Base-by-base conservation (phyloP, 257 asterid species). In the Haberlea rhodopensis region DNA sequence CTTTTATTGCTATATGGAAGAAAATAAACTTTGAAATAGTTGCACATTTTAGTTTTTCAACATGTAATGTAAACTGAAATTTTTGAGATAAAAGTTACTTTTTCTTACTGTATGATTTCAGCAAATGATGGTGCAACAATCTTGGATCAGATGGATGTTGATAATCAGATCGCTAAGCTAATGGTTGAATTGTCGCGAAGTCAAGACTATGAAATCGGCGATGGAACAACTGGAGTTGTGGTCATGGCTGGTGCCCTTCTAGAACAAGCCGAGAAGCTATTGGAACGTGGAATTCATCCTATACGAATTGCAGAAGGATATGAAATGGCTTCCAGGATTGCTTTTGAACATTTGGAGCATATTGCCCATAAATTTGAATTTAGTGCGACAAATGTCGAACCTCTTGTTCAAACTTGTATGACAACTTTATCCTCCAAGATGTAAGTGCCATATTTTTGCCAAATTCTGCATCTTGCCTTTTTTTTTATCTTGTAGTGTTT, bases 81-180 rank as follows among this genome's bases (percentile, higher is more conserved):
- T 22, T 51, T 11, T 60, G 18, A 4, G 10, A 16, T 53, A 15
- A 48, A 63, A 25, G n/a, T 8, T 64, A 48, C n/a, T 67, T 19
- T 67, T n/a, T n/a, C 52, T 29, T 28, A 71, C 22, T 37, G n/a
- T 66, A 29, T 62, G 40, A 55, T 81, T 63, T 62, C n/a, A 89
- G 99, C 99, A 26, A 92, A 89, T 72, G 99, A 92, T 43, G 99
- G 99, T 56, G 99, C 99, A 5, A 89, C 99, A 31, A 89, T 92
- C 78, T 80, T 92, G 88, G 96, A 92, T 80, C 96, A 72, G 80
- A 92, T 92, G 99, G 99, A 89, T 34, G 97, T 92, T 18, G 97
- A 85, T 85, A 92, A 84, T 76, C 99, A 92, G 71, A 92, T 92
- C 75, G 97, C 90, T 8, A 92, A 92, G 78, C 89, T 92, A 71